phyloP scores from a whole-genome alignment of 2,329 filamentous ascomycete species.

The Teratosphaeria gauchensis region DNA sequence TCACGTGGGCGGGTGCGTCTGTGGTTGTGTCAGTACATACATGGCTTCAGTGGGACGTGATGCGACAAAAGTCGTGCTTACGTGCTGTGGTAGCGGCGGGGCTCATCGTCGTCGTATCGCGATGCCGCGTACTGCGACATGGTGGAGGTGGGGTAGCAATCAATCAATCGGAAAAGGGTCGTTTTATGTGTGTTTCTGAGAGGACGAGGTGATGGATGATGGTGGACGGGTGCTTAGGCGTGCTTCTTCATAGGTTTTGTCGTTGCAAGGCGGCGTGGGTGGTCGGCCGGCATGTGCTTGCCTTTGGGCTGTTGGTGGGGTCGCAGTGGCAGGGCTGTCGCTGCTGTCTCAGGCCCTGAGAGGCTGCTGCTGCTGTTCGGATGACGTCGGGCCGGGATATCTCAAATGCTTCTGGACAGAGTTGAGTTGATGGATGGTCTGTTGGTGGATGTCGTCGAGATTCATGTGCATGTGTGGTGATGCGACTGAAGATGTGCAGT shows the following conservation, averaged over 20 bases:
- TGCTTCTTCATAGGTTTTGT: not conserved
- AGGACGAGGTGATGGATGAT: not conserved
- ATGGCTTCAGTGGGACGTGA: not conserved
- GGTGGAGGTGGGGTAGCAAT: constrained; percentile 8
- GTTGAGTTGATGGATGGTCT: not conserved
- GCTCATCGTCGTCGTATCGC: constrained; percentile 38
- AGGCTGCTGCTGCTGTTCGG: no score
- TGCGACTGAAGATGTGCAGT: no score
- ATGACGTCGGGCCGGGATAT: not conserved
- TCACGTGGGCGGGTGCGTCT: constrained; percentile 33
- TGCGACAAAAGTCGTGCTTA: constrained; percentile 5
- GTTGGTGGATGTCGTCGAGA: not conserved
- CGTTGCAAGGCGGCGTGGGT: not conserved
- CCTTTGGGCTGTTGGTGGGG: not conserved
- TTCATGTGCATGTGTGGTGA: not conserved
- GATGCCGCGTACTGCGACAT: constrained; percentile 44
- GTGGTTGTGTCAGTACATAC: constrained; percentile 7
- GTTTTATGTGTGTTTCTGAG: not conserved
- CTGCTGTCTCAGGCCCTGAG: not conserved
- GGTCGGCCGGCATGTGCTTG: not conserved
- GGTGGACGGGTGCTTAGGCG: not conserved
- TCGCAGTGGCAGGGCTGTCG: not conserved
- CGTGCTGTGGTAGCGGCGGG: constrained; percentile 33
- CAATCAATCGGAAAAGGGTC: not conserved
- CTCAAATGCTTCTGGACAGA: not conserved